Conservation (phyloP, 2,329 filamentous ascomycete genomes). For the Penicillium crustosum region DNA sequence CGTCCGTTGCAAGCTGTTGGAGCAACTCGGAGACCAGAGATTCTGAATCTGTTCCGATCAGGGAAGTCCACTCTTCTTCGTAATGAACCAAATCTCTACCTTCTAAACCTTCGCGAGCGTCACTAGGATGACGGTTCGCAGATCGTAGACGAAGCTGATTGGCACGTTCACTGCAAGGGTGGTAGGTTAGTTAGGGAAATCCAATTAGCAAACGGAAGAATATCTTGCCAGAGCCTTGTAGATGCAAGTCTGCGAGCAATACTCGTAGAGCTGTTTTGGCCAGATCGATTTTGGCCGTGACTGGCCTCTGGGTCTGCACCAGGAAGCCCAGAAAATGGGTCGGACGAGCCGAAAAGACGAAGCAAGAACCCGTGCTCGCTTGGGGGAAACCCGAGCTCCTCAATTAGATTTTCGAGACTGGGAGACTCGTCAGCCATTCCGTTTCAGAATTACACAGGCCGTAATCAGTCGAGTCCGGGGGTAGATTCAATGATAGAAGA, state of each 20-base stretch:
- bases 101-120: background rate
- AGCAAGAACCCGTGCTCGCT: conserved; percentile 2
- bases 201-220: background rate
- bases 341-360: background rate
- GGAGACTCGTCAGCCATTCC: background rate
- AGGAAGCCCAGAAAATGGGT: conserved; percentile 2
- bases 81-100: background rate
- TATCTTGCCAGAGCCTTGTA: background rate
- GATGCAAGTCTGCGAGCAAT: background rate
- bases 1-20: background rate
- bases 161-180: background rate
- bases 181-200: background rate
- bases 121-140: background rate
- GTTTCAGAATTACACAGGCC: background rate
- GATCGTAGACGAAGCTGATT: background rate
- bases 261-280: background rate
- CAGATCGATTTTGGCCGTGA: background rate
- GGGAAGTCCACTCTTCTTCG: conserved; percentile 2
- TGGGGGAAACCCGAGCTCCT: background rate
- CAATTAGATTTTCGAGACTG: background rate
- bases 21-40: background rate
- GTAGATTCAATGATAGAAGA: background rate
- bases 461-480: background rate
- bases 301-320: background rate
- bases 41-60: background rate